Evolutionary conservation across 1,284 basidiomycete genomes (phyloP).

Genomic region (Exobasidium rhododendri): DNA sequence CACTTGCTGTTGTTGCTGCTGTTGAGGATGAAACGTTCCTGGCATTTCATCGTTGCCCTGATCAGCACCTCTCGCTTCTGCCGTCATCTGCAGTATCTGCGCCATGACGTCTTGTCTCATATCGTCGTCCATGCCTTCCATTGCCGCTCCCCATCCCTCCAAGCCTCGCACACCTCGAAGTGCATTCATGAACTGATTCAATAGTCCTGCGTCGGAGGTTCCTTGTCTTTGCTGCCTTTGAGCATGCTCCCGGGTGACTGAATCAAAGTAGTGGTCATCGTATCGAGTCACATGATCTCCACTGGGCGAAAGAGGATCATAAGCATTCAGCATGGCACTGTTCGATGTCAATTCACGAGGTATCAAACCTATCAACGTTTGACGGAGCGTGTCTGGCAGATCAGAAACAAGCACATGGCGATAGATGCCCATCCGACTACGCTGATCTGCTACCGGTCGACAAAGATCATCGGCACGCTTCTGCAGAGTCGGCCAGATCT

Average conservation of each 20-base stretch:
- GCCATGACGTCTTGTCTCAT: constrained; percentile 37
- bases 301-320: constrained; percentile 48
- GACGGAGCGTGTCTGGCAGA: constrained; percentile 43
- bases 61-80: constrained; percentile 17
- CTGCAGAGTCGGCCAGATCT: constrained; percentile 16
- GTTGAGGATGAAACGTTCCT: constrained; percentile 4
- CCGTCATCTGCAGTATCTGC: constrained; percentile 31
- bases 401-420: constrained; percentile 51
- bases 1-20: too few species aligned
- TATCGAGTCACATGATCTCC: constrained; percentile 29
- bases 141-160: constrained; percentile 31
- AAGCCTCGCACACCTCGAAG: constrained; percentile 21
- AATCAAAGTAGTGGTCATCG: constrained; percentile 46
- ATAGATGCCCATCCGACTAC: constrained; percentile 38
- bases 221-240: constrained; percentile 7
- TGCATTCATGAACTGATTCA: constrained; percentile 17
- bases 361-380: constrained; percentile 41
- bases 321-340: constrained; percentile 39
- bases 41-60: constrained; percentile 13
- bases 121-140: constrained; percentile 44
- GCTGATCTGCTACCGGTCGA: constrained; percentile 13
- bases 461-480: not conserved
- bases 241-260: constrained; percentile 15
- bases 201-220: not conserved
- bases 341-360: constrained; percentile 36